Evolutionary conservation across 306 rosid species (phyloP).

Genomic region (Dalbergia oliveri): DNA sequence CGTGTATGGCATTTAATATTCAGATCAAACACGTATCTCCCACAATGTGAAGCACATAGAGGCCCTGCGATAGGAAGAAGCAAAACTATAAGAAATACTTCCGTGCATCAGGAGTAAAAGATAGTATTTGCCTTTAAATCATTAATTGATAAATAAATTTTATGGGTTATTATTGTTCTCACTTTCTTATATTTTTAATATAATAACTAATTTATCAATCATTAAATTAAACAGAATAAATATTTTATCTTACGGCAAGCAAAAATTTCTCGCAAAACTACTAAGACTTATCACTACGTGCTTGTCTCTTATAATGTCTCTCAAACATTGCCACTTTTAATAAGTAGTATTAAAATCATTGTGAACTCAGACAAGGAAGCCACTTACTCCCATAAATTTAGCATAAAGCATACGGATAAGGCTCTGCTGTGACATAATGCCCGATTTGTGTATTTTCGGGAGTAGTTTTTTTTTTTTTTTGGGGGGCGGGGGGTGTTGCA

Average conservation of each 20-base stretch:
- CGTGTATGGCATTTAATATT: constrained; percentile 5
- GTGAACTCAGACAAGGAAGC: constrained; percentile 16
- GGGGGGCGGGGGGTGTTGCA: no score
- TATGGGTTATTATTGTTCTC: no score
- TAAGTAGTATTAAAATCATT: not conserved
- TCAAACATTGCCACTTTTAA: constrained; percentile 28
- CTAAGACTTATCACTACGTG: not conserved
- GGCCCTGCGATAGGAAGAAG: constrained; percentile 23
- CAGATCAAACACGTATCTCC: not conserved
- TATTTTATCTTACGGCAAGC: no score
- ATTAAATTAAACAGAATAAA: no score
- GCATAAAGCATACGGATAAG: constrained; percentile 15
- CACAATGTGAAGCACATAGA: constrained; percentile 31
- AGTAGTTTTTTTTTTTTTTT: no score
- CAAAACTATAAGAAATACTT: no score
- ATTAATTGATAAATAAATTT: no score
- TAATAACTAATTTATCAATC: no score
- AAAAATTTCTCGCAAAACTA: no score
- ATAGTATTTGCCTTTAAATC: no score
- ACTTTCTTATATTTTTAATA: no score
- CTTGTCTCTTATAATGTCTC: constrained; percentile 18
- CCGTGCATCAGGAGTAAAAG: no score
- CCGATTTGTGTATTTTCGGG: not conserved
- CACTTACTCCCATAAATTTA: not conserved
- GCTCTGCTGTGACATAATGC: not conserved